These are phyloP conservation scores for Cyberlindnera mrakii DNA, from an alignment of 805 yeast genomes.

Conservation along the genomic window DNA sequence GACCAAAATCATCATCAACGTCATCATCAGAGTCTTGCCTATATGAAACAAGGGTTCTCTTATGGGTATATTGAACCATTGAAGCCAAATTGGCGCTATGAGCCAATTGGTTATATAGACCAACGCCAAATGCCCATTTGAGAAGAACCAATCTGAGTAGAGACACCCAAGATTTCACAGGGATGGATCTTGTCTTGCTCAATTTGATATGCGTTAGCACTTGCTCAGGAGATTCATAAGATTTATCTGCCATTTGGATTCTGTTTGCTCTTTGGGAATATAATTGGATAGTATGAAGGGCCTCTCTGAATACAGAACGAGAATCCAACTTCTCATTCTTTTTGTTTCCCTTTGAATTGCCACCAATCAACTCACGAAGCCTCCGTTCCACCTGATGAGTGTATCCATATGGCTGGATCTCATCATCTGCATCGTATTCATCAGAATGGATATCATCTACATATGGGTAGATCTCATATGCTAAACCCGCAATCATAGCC, in stretches of 20 bases:
- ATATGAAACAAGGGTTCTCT: conserved; percentile 8
- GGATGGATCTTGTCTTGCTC: conserved; percentile 23
- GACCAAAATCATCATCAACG: conserved; percentile 7
- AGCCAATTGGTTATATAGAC: conserved; percentile 22
- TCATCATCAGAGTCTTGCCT: conserved; percentile 10
- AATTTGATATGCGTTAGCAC: conserved; percentile 20
- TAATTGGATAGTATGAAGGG: conserved; percentile 39
- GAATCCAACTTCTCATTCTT: conserved; percentile 58
- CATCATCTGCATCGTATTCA: conserved; percentile 36
- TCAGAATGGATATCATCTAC: conserved; percentile 37
- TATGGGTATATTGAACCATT: conserved; percentile 18
- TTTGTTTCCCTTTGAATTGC: conserved; percentile 45
- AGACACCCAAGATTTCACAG: conserved; percentile 25
- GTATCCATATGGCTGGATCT: conserved; percentile 48
- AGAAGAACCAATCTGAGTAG: conserved; percentile 22
- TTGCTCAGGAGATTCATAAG: conserved; percentile 11
- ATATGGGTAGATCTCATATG: conserved; percentile 23
- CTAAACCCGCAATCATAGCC: conserved; percentile 21
- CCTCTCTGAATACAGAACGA: conserved; percentile 56
- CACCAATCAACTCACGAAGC: conserved; percentile 38
- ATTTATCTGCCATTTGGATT: conserved; percentile 17
- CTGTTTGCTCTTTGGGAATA: conserved; percentile 31
- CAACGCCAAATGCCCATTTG: conserved; percentile 23
- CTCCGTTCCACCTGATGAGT: conserved; percentile 39
- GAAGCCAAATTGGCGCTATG: conserved; percentile 14